Conservation (phyloP, 2,329 filamentous ascomycete species). For the Pyrenophora teres region DNA sequence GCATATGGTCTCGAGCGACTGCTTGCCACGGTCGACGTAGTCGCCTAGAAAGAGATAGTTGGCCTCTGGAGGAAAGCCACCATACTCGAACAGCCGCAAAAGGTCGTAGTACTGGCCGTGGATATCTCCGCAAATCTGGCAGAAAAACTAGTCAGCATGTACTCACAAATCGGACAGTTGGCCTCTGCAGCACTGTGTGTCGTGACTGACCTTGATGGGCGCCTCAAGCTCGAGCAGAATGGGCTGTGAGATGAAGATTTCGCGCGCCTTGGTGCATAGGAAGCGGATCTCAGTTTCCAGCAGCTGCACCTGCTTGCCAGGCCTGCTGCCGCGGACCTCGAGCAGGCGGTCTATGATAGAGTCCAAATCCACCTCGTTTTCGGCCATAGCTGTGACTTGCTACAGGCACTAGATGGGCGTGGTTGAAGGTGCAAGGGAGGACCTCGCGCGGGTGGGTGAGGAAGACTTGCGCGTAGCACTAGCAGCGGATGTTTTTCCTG, state of each 20-base stretch:
- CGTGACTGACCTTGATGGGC: conserved; percentile 85
- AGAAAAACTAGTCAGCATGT: conserved; percentile 17
- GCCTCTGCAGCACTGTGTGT: conserved; percentile 4
- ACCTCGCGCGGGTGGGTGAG: conserved; percentile 42
- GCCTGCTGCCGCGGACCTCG: conserved; percentile 95
- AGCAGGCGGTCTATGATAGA: conserved; percentile 98
- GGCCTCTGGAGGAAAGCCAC: conserved; percentile 88
- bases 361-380: conserved; percentile 95
- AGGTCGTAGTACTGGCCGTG: conserved; percentile 99
- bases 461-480: conserved; percentile 33
- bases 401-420: conserved; percentile 30
- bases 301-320: conserved; percentile 97
- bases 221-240: conserved; percentile 97
- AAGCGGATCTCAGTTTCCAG: conserved; percentile 95
- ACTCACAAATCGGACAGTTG: conserved; percentile 3
- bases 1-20: conserved; percentile 86
- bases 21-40: conserved; percentile 95
- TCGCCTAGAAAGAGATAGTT: conserved; percentile 96
- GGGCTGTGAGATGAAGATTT: conserved; percentile 99
- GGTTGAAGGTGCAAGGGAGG: conserved; percentile 37
- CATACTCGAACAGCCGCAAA: conserved; percentile 95
- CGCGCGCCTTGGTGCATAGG: conserved; percentile 96
- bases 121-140: conserved; percentile 96
- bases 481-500: conserved; percentile 23
- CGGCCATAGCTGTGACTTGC: conserved; percentile 65